These are phyloP conservation scores for Hypsizygus marmoreus DNA, from an alignment of 768 basidiomycete genomes.

Conservation along the genomic window DNA sequence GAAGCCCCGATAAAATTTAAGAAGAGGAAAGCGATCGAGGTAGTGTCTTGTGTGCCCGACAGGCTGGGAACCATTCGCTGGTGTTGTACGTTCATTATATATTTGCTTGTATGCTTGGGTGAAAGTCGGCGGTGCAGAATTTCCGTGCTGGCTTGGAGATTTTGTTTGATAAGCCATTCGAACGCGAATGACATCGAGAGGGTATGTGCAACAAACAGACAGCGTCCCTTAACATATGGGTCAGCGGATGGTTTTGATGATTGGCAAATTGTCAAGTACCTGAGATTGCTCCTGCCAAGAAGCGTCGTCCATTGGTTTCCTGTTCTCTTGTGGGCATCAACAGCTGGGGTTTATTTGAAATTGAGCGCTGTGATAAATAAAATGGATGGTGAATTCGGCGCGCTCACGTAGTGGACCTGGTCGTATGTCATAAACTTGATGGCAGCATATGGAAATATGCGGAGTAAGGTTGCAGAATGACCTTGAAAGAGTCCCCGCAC, in stretches of 20 bases:
- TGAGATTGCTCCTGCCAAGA: constrained; percentile 84
- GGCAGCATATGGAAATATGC: constrained; percentile 96
- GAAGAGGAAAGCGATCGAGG: constrained; percentile 68
- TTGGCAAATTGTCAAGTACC: constrained; percentile 48
- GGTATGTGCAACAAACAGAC: constrained; percentile 92
- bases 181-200: constrained; percentile 92
- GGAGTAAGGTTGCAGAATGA: constrained; percentile 90
- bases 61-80: constrained; percentile 24
- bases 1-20: constrained; percentile 98
- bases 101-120: constrained; percentile 60
- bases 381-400: neutral
- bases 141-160: constrained; percentile 23
- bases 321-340: constrained; percentile 82
- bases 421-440: constrained; percentile 98
- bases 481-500: constrained; percentile 88
- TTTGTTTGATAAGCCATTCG: constrained; percentile 88
- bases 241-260: neutral
- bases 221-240: constrained; percentile 58
- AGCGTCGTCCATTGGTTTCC: constrained; percentile 80
- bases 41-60: constrained; percentile 24
- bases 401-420: constrained; percentile 71
- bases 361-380: too few relatives aligned
- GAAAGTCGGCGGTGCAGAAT: constrained; percentile 48
- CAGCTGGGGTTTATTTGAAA: too few relatives aligned
- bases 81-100: constrained; percentile 61